A percentile compares a stretch with the other conserved stretches of the same genome.
Conservation (phyloP, 441 rosid genomes). For the Corymbia citriodora region DNA sequence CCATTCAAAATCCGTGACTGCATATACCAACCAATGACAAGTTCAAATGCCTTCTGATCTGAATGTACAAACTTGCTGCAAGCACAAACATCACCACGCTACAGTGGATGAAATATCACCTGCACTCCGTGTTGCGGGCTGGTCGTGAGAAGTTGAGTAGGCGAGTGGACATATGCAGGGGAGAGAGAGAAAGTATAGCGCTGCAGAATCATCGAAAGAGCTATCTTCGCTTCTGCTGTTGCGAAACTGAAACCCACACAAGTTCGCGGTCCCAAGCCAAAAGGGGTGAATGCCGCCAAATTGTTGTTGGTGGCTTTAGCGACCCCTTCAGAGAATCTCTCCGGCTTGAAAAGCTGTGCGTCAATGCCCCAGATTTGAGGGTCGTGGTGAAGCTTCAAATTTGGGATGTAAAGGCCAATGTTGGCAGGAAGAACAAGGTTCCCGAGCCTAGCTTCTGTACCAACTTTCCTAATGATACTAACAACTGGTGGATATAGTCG, state of each 20-base stretch:
- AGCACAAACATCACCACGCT: not conserved
- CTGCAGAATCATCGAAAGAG: not conserved
- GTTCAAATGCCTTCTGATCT: not conserved
- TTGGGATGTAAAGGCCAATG: not conserved
- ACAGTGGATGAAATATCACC: not conserved
- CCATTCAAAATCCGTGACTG: not conserved
- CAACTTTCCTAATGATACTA: not conserved
- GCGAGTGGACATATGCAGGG: not conserved
- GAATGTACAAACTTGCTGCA: not conserved
- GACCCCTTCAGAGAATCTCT: not conserved
- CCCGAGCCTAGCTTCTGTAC: not conserved
- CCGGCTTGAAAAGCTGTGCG: not conserved
- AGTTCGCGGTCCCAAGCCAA: not conserved
- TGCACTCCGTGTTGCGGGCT: not conserved
- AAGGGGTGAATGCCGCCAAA: not conserved
- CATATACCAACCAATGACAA: not conserved
- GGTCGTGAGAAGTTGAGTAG: not conserved
- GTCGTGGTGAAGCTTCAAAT: not conserved
- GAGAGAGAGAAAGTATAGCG: not conserved
- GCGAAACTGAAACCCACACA: not conserved
- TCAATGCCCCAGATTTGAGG: not conserved
- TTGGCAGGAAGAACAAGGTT: not conserved
- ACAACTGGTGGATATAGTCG: not conserved
- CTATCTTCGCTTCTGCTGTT: not conserved
- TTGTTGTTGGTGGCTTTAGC: not conserved